Evolutionary conservation across 1,284 basidiomycete genomes (phyloP).

Genomic region (Pascua sp.): DNA sequence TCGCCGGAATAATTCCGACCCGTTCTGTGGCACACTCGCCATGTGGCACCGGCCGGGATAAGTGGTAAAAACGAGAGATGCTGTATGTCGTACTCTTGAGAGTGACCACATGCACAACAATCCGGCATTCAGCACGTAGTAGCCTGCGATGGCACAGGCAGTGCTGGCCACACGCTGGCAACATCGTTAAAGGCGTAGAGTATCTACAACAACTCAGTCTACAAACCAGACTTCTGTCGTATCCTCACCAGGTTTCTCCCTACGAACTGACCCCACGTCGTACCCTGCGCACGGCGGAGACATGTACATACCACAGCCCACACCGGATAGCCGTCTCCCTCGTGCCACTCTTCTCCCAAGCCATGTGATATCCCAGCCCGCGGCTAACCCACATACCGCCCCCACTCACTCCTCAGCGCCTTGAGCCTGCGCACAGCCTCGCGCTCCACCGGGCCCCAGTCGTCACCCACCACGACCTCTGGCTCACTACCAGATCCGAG

Average conservation of each 20-base stretch:
- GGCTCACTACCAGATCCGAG: conserved; percentile 2
- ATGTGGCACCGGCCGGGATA: conserved; percentile 6
- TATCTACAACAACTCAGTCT: no score
- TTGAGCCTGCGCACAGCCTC: conserved; percentile 27
- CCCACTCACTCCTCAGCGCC: conserved; percentile 24
- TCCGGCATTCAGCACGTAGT: background rate
- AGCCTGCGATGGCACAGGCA: background rate
- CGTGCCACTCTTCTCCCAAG: no score
- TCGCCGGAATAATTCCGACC: conserved; percentile 3
- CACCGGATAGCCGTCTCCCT: no score
- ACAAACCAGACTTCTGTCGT: no score
- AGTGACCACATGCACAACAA: background rate
- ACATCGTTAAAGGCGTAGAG: background rate
- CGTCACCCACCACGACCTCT: background rate
- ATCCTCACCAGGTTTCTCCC: no score
- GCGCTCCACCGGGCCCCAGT: conserved; percentile 25
- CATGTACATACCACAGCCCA: no score
- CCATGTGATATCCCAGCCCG: no score
- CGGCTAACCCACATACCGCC: conserved; percentile 3
- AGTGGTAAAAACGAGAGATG: no score
- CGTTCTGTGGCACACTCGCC: background rate
- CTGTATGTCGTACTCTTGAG: background rate
- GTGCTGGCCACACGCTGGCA: background rate
- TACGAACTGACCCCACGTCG: no score
- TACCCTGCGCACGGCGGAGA: no score